Evolutionary conservation across 192 early-diverging fungal genomes (phyloP), one percentile per base, ranked within the genome.

Genomic region (Ambispora gerdemannii): DNA sequence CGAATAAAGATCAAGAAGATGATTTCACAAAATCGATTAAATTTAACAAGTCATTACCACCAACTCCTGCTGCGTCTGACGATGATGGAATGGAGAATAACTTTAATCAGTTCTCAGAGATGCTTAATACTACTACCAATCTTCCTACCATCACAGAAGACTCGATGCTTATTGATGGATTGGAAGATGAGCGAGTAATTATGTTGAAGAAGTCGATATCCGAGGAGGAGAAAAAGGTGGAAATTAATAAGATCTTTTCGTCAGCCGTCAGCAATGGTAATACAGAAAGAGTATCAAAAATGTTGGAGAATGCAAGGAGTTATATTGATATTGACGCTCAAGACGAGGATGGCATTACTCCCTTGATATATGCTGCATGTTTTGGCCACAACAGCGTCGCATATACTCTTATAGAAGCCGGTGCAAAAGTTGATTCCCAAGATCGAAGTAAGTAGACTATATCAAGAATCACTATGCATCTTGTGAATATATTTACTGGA

Each of bases 341-440:
- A 33, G 95, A 98, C 76, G 90, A 91, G 58, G 91, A 93, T 70
- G 95, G 94, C 25, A 89, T 85, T 33, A 93, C 90, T 4, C 89
- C 92, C 11, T 82, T 98, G 50, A 92, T 93, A 55, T 95, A 93
- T 71, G 90, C 94, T 2, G 84, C 90, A 33, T 93, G 92, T 66
- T 95, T 96, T 84, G 93, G 92, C 36, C 86, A 94, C 64, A 74
- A 81, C 3, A 82, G 89, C 50, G 83, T 95, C 74, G 90, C 83
- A 8, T 76, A 78, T 61, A 73, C 88, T 49, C 77, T 98, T 20
- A 70, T 98, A 10, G 78, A 83, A 63, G 81, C 84, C 49, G 92
- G 91, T 43, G 93, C 90, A 15, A 77, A 81, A 60, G 84, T 94
- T 24, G 84, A 98, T 77, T 77, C 78, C 36, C 81, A 87, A 66